Evolutionary conservation across 805 yeast species (phyloP).

Genomic region (Candida boleticola): DNA sequence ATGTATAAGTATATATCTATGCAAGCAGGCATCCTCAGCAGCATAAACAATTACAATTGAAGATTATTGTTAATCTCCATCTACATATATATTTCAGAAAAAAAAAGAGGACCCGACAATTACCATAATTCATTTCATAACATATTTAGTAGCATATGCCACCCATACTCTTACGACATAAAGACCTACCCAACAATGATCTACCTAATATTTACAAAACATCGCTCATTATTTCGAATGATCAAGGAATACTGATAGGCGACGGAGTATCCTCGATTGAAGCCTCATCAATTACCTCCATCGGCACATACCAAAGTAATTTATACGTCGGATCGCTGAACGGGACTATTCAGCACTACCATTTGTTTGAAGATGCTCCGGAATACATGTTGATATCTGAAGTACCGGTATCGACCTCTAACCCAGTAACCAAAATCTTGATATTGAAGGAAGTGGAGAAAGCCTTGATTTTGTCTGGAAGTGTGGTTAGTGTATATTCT

Average conservation of each 20-base stretch:
- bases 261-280: too few species aligned
- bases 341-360: constrained; percentile 38
- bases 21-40: too few species aligned
- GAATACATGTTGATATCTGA: constrained; percentile 29
- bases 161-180: not conserved
- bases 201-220: not conserved
- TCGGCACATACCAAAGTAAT: constrained; percentile 25
- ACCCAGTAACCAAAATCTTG: constrained; percentile 22
- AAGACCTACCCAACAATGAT: not conserved
- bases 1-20: too few species aligned
- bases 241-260: not conserved
- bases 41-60: too few species aligned
- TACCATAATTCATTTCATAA: too few species aligned
- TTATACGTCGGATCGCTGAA: constrained; percentile 36
- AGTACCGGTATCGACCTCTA: constrained; percentile 12
- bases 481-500: constrained; percentile 22
- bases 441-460: constrained; percentile 23
- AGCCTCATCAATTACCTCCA: not conserved
- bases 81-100: too few species aligned
- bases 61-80: too few species aligned
- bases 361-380: constrained; percentile 38
- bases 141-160: too few species aligned
- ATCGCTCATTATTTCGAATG: not conserved
- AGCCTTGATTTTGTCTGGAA: constrained; percentile 26
- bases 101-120: too few species aligned